These are phyloP conservation scores for Loxodes magnus DNA, from an alignment of 73 alveolate species.

Conservation along the genomic window DNA sequence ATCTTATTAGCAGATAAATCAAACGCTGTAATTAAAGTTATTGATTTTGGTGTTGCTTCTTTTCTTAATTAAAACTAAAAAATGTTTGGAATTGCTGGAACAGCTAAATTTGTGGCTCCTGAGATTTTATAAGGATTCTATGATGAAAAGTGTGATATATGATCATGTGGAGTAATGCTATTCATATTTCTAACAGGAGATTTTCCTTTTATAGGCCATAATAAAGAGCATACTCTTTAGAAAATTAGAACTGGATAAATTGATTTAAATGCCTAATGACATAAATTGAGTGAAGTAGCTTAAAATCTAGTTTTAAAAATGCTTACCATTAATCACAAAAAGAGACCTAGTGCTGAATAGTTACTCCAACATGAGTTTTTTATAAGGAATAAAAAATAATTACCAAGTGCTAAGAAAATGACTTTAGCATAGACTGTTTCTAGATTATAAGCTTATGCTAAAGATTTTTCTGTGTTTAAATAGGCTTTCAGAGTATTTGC, in stretches of 20 bases:
- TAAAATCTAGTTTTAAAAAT: background rate
- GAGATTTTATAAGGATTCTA: background rate
- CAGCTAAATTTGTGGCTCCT: background rate
- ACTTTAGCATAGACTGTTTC: too few species aligned
- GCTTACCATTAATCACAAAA: background rate
- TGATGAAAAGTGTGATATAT: background rate
- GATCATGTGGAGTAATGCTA: background rate
- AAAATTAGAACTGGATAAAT: background rate
- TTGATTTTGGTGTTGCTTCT: background rate
- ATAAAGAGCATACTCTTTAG: background rate
- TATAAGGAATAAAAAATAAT: too few species aligned
- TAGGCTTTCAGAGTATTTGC: too few species aligned
- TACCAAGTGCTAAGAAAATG: too few species aligned
- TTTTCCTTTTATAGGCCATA: background rate
- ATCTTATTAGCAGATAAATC: background rate
- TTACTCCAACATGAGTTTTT: background rate
- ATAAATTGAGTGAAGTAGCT: background rate
- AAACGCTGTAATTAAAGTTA: background rate
- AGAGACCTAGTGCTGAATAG: background rate
- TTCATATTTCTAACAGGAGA: background rate
- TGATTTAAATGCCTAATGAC: background rate
- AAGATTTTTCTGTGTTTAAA: too few species aligned
- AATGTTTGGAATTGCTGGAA: background rate
- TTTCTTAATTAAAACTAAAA: background rate
- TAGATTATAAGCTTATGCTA: too few species aligned